Conservation (phyloP, 2,329 filamentous ascomycete species). For the Thielaviopsis euricoi region DNA sequence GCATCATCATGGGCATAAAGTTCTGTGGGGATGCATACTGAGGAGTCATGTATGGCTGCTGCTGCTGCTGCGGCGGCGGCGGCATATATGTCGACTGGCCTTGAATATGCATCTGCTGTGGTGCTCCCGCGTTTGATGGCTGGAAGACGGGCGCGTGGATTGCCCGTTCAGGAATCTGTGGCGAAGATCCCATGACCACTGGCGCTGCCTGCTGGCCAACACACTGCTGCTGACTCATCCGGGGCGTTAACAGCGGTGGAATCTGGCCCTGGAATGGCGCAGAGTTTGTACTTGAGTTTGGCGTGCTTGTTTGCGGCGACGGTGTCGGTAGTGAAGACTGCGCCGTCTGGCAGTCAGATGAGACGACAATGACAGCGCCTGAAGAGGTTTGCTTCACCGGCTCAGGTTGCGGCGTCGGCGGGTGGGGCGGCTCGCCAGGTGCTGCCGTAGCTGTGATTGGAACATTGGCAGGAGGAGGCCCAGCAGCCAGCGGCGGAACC, state of each 20-base stretch:
- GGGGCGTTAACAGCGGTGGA: background rate
- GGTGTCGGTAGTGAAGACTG: background rate
- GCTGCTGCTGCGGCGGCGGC: slow-evolving; percentile 42
- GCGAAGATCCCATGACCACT: slow-evolving; percentile 34
- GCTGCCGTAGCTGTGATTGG: too few relatives aligned
- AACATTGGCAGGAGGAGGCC: background rate
- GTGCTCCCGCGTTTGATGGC: slow-evolving; percentile 28
- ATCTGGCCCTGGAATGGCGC: background rate
- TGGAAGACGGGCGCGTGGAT: slow-evolving; percentile 87
- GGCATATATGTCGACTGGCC: slow-evolving; percentile 11
- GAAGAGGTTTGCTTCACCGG: background rate
- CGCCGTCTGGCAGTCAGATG: background rate
- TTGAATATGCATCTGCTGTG: slow-evolving; percentile 39
- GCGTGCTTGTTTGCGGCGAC: background rate
- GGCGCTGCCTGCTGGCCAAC: background rate
- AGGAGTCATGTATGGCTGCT: slow-evolving; percentile 18
- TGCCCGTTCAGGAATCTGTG: slow-evolving; percentile 82
- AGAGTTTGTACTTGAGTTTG: slow-evolving; percentile 34
- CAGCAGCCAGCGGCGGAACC: background rate
- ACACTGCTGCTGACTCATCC: background rate
- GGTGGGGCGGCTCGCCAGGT: background rate
- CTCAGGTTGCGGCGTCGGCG: background rate
- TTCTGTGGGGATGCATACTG: background rate
- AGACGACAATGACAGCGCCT: background rate
- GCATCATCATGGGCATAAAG: background rate